Evolutionary conservation across 2,329 filamentous ascomycete species (phyloP), one percentile per base, ranked within the genome.

Genomic region (Fusarium sp.): DNA sequence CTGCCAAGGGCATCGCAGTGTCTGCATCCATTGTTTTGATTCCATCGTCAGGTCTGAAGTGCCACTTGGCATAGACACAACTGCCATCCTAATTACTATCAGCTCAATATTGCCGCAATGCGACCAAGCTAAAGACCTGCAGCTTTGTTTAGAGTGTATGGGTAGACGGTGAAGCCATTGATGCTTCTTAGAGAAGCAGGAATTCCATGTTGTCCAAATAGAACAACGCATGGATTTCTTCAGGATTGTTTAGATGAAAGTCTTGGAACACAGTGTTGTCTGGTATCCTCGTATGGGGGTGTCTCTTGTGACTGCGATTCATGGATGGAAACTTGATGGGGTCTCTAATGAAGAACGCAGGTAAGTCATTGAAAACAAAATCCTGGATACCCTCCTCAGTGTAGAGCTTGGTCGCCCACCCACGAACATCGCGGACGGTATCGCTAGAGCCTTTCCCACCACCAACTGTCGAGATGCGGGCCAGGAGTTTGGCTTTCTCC

Each of bases 391-490:
- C 70, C 1, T 72, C 70, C 25, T 70, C 65, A 0, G 70, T 72
- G 23, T 70, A 69, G 13, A 72, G 63, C 49, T 72, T 72, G 6
- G 65, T 66, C 0, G 14, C 87, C 86, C 70, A 90, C 0, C 88
- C 88, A 52, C 88, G 86, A 0, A 89, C 85, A 75, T 90, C 88
- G 15, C 88, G 82, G 3, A 84, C 86, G 0, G 85, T 85, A 60
- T 91, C 88, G 6, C 84, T 81, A 52, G 85, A 88, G 6, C 88
- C 88, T 7, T 84, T 79, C 39, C 82, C 86, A 2, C 87, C 86
- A 14, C 86, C 84, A 6, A 91, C 88, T 2, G 57, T 61, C 0
- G 57, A 61, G 5, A 61, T 50, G 14, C 57, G 45, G 2, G 35
- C 39, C 0, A 61, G 31, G 0, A 61, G 2, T 2, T 27, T 49